Base-by-base conservation (phyloP, 306 rosid genomes). In the Malus sylvestris region DNA sequence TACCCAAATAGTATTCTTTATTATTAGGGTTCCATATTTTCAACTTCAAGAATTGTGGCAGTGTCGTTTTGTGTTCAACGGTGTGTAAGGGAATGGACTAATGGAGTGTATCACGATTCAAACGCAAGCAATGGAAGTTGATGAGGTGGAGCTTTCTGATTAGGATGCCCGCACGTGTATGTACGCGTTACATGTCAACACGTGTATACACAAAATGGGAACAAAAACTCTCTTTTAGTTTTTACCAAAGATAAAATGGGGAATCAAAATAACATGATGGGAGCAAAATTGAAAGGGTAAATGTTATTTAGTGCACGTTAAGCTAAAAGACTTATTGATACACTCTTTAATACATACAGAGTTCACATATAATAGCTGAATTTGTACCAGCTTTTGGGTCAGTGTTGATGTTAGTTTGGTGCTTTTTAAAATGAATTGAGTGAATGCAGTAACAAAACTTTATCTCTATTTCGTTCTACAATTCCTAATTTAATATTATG, bases 91-190 rank as follows among this genome's bases (percentile, higher is more conserved):
- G 72, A 57, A 46, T 29, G 52, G 4, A 64, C 22, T 2, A 68
- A 75, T 75, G 78, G 68, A 78, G 77, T 67, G 75, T 83, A 85
- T 67, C 83, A 85, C 83, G 83, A 92, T 86, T 89, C 83, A 65
- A 70, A 77, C 82, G 59, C 80, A 89, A 91, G 93, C 86, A 86
- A 90, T 44, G 52, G 35, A 32, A 78, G 82, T 77, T 2, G 94
- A 72, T 88, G 83, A 79, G 83, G 71, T 80, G 83, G 84, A 71
- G 83, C 89, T 89, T 80, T 91, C 97, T 57, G 87, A 87, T 44
- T 12, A 71, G 11, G 85, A 86, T 73, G 5, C 72, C 40, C 45
- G 80, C 93, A 89, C 85, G 87, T 87, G 87, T 87, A 88, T 75
- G 80, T 49, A 73, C 83, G 74, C 46, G 64, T 55, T 23, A 44